Conservation (phyloP, 129 eudicot species). For the Apium graveolens region DNA sequence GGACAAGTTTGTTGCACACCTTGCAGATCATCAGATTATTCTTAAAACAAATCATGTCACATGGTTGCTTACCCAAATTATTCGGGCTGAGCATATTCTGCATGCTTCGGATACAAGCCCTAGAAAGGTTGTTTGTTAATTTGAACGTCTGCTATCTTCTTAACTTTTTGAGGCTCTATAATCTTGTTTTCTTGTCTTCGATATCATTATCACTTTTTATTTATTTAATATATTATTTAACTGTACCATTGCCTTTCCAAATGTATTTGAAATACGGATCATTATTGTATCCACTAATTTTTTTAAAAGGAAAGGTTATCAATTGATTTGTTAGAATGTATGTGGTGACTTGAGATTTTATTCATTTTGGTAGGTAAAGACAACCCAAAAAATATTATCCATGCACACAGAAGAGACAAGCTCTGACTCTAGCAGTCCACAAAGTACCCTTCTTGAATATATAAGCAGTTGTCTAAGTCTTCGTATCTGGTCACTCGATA, state of each 20-base stretch:
- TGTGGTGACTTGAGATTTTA: background rate
- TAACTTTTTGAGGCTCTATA: background rate
- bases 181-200: background rate
- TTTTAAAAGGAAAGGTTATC: background rate
- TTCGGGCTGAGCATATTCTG: constrained; percentile 84
- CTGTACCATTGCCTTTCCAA: background rate
- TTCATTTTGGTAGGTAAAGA: constrained; percentile 57
- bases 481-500: constrained; percentile 76
- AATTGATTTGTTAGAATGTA: background rate
- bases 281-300: background rate
- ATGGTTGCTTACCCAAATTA: constrained; percentile 89
- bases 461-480: constrained; percentile 95
- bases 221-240: background rate
- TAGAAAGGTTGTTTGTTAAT: constrained; percentile 57
- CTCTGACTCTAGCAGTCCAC: constrained; percentile 86
- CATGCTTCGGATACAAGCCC: constrained; percentile 67
- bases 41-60: constrained; percentile 93
- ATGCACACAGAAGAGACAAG: constrained; percentile 82
- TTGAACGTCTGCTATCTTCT: background rate
- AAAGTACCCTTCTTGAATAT: constrained; percentile 73
- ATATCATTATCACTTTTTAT: background rate
- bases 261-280: background rate
- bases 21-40: constrained; percentile 71
- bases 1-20: constrained; percentile 79
- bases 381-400: constrained; percentile 64